These are phyloP conservation scores for Kregervanrija fluxuum DNA, from an alignment of 805 yeast genomes.

Conservation along the genomic window DNA sequence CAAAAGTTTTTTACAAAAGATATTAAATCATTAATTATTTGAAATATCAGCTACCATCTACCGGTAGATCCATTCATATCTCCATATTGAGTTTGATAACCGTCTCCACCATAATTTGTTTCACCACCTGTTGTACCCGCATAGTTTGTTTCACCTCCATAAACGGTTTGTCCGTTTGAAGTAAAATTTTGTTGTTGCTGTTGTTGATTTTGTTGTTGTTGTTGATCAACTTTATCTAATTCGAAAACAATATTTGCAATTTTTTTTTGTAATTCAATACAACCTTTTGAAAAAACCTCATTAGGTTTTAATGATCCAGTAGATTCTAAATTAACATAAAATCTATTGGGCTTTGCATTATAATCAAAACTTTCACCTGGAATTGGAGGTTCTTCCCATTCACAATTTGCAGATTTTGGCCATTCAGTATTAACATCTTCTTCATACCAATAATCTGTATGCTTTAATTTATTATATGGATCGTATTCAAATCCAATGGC, in stretches of 20 bases:
- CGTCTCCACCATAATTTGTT: conserved; percentile 10
- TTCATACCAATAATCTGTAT: conserved; percentile 96
- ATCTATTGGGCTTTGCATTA: conserved; percentile 71
- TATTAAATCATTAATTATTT: background rate
- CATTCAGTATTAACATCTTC: conserved; percentile 83
- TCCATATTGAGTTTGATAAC: conserved; percentile 18
- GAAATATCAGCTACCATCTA: conserved; percentile 21
- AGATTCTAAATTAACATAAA: conserved; percentile 86
- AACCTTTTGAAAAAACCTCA: conserved; percentile 80
- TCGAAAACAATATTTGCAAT: conserved; percentile 82
- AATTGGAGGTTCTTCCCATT: conserved; percentile 93
- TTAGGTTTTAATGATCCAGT: conserved; percentile 85
- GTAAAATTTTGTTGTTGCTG: background rate
- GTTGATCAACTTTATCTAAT: conserved; percentile 39
- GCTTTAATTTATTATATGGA: conserved; percentile 97
- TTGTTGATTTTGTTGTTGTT: conserved; percentile 21
- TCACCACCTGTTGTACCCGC: conserved; percentile 3
- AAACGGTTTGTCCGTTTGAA: background rate
- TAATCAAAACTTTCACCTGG: conserved; percentile 84
- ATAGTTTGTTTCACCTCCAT: background rate
- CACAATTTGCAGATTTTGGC: conserved; percentile 86
- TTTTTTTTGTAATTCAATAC: conserved; percentile 80
- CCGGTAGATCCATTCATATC: conserved; percentile 22
- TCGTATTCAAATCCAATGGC: conserved; percentile 96
- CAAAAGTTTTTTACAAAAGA: background rate